These are phyloP conservation scores for Cladophialophora bantiana DNA, from an alignment of 2,329 filamentous ascomycete genomes.

Conservation along the genomic window DNA sequence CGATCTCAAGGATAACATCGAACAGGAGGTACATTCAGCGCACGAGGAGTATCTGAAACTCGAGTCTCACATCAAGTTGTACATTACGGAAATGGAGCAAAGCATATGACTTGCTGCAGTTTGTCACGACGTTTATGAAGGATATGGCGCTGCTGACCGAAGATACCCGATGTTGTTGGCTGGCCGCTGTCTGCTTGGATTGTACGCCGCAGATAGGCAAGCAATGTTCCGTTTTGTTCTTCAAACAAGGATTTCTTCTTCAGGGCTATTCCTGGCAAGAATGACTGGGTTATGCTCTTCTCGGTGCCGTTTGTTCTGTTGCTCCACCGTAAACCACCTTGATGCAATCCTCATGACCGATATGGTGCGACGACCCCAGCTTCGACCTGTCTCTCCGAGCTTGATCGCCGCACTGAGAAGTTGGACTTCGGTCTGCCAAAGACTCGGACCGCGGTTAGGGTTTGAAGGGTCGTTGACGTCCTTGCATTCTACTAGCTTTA, in stretches of 20 bases:
- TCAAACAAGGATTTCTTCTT: constrained; percentile 32
- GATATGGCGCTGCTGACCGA: constrained; percentile 39
- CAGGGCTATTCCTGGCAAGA: constrained; percentile 5
- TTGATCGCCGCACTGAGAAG: constrained; percentile 66
- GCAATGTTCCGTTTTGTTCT: constrained; percentile 7
- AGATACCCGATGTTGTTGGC: constrained; percentile 47
- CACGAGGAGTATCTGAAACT: constrained; percentile 97
- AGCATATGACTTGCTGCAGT: constrained; percentile 58
- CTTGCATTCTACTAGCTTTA: constrained; percentile 53
- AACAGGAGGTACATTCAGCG: constrained; percentile 87
- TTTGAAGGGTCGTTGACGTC: constrained; percentile 44
- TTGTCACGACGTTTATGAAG: constrained; percentile 31
- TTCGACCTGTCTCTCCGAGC: constrained; percentile 57
- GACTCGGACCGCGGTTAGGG: constrained; percentile 44
- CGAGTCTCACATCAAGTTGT: constrained; percentile 95
- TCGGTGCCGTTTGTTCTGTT: constrained; percentile 44
- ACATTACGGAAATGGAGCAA: constrained; percentile 99
- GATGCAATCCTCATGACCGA: constrained; percentile 64
- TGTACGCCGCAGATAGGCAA: constrained; percentile 15
- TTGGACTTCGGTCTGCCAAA: constrained; percentile 63
- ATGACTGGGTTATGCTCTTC: neutral
- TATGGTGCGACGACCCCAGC: constrained; percentile 66
- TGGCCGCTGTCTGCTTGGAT: neutral
- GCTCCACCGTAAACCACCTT: constrained; percentile 70
- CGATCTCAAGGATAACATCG: constrained; percentile 96